Percentiles rank a stretch among this genome's conserved stretches.
These are phyloP conservation scores for Pleurotus djamor DNA, from an alignment of 768 basidiomycete genomes.

Conservation along the genomic window DNA sequence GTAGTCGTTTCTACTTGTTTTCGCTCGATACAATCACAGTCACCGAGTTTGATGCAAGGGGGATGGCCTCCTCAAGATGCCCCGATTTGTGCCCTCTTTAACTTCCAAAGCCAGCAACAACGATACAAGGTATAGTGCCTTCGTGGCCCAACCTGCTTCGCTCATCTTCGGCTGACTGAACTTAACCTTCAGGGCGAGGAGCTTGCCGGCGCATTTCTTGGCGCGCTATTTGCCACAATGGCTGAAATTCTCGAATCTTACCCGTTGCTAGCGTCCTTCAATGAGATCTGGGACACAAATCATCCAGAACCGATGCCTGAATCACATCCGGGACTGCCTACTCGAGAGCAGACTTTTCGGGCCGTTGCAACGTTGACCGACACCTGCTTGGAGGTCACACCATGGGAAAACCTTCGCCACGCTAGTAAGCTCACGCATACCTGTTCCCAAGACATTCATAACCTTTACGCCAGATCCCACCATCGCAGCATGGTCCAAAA, in stretches of 20 bases:
- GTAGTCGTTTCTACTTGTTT: not conserved
- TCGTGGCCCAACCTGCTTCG: not conserved
- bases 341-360: too few relatives aligned
- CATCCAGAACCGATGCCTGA: too few relatives aligned
- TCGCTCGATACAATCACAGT: not conserved
- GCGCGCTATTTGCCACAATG: constrained; percentile 1
- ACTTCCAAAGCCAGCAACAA: not conserved
- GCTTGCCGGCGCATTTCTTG: constrained; percentile 6
- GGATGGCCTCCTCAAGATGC: not conserved
- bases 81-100: not conserved
- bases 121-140: not conserved
- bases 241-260: not conserved
- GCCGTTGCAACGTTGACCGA: not conserved
- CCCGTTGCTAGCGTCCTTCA: not conserved
- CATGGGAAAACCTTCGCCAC: not conserved
- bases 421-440: too few relatives aligned
- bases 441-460: too few relatives aligned
- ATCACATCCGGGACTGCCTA: too few relatives aligned
- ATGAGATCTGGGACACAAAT: too few relatives aligned
- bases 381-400: not conserved
- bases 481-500: not conserved
- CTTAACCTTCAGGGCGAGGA: constrained; percentile 6
- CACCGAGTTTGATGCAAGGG: not conserved
- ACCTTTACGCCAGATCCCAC: too few relatives aligned
- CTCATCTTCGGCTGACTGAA: not conserved